phyloP scores from a whole-genome alignment of 2,329 filamentous ascomycete species.

The Talaromyces islandicus region DNA sequence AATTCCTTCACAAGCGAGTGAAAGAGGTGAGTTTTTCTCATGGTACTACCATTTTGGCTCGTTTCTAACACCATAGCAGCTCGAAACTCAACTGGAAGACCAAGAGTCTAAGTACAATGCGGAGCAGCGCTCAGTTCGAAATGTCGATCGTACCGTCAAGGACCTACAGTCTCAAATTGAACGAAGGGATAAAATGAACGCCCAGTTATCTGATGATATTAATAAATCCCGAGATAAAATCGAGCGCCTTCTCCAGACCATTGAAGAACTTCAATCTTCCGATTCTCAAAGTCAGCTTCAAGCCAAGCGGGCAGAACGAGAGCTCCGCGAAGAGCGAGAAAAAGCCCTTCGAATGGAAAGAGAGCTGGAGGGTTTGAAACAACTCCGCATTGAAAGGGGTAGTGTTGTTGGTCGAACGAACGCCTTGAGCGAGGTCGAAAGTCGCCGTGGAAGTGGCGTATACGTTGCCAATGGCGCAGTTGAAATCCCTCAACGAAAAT shows the following conservation, averaged over 20 bases:
- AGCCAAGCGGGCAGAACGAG: conserved; percentile 79
- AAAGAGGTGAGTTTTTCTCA: conserved; percentile 67
- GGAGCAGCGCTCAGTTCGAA: conserved; percentile 81
- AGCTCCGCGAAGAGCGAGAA: conserved; percentile 83
- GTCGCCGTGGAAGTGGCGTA: conserved; percentile 32
- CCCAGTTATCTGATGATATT: conserved; percentile 76
- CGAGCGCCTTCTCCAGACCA: conserved; percentile 79
- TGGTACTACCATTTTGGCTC: neutral
- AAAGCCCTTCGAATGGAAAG: conserved; percentile 75
- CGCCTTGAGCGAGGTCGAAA: conserved; percentile 33
- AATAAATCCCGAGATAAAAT: conserved; percentile 82
- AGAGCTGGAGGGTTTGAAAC: conserved; percentile 78
- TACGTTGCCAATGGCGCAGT: conserved; percentile 31
- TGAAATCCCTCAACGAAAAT: conserved; percentile 60
- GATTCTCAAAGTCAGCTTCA: conserved; percentile 77
- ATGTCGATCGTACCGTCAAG: conserved; percentile 88
- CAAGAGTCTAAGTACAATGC: conserved; percentile 73
- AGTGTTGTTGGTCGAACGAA: conserved; percentile 24
- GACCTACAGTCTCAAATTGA: conserved; percentile 90
- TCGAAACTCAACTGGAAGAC: conserved; percentile 79
- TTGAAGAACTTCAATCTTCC: conserved; percentile 86
- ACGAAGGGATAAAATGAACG: conserved; percentile 81
- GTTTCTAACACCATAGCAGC: conserved; percentile 46
- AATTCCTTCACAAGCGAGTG: conserved; percentile 88
- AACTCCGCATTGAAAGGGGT: conserved; percentile 58